Base-by-base conservation (phyloP, 1,284 basidiomycete genomes). In the Phaffia rhodozyma region DNA sequence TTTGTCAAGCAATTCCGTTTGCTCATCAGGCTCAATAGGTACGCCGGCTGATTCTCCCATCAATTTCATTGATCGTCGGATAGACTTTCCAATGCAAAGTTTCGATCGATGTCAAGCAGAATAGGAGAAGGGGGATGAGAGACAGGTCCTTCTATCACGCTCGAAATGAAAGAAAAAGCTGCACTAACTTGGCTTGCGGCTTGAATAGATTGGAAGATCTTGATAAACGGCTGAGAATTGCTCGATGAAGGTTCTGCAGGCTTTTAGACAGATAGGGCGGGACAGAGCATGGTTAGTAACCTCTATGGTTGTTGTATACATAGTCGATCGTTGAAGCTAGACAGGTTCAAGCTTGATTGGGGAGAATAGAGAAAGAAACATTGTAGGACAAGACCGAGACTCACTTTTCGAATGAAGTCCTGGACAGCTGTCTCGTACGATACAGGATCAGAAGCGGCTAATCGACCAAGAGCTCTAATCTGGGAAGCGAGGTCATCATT, bases 1-100 rank as follows among this genome's bases (percentile, higher is more conserved):
- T 7, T 81, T 79, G 72, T 97, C 84, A 56, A 99, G 81, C n/a
- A 99, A 81, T 49, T 79, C 76, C 0, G 90, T 92, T 77, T 98
- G 96, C 74, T 89, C 85, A 7, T 79, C 76, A 1, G 96, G 96
- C 74, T 99, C 96, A 68, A 99, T 93, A 13, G 89, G 88, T 13
- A 93, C 91, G 16, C 79, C 84, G 0, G 89, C 84, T 1, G 81
- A 78, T 3, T 77, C 75, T n/a, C 93, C 91, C 86, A 98, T 92
- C 67, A 83, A 79, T 67, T 87, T 86, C 89, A 97, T 94, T 61
- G 85, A 81, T 13, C 75, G 77, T 23, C 94, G 86, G 55, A 94
- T 87, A 53, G 79, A 79, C 84, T 91, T 71, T 27, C 72, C 61
- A 23, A 70, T 66, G 5, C 32, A 43, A 2, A 11, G 5, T 43